Conservation (phyloP, 2,329 filamentous ascomycete species). For the Myriosclerotinia duriaeana region DNA sequence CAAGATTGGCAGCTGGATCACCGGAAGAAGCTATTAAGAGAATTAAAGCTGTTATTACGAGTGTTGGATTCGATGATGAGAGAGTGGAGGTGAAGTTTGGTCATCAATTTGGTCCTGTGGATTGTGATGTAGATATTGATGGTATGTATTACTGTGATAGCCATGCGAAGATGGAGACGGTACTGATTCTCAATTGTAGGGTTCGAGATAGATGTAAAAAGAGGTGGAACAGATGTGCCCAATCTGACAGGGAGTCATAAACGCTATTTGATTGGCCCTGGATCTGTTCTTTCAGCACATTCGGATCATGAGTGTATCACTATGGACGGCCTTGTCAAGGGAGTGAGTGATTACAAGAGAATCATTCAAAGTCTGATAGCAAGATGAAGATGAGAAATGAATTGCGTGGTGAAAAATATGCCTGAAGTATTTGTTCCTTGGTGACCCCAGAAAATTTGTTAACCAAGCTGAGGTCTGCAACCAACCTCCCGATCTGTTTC, state of each 20-base stretch:
- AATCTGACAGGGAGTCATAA: slow-evolving; percentile 33
- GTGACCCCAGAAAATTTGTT: too few relatives aligned
- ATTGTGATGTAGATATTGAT: slow-evolving; percentile 65
- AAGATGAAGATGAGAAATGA: neutral
- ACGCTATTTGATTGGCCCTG: slow-evolving; percentile 63
- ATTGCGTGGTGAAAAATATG: too few relatives aligned
- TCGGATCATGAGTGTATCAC: slow-evolving; percentile 76
- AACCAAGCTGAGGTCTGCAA: too few relatives aligned
- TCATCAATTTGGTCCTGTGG: slow-evolving; percentile 72
- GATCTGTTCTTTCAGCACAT: slow-evolving; percentile 80
- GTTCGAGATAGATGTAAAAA: slow-evolving; percentile 76
- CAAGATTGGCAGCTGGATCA: slow-evolving; percentile 7
- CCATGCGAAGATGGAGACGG: too few relatives aligned
- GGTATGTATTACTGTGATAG: slow-evolving; percentile 45
- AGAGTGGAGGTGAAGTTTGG: slow-evolving; percentile 60
- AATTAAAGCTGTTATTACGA: slow-evolving; percentile 2
- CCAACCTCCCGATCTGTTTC: too few relatives aligned
- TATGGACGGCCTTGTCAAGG: slow-evolving; percentile 69
- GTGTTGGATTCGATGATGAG: neutral
- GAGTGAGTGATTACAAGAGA: slow-evolving; percentile 73
- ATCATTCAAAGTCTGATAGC: slow-evolving; percentile 4
- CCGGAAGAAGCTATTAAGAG: slow-evolving; percentile 1
- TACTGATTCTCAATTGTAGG: slow-evolving; percentile 41
- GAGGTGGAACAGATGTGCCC: slow-evolving; percentile 89
- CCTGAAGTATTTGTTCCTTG: too few relatives aligned